Base-by-base conservation (phyloP, 2,329 filamentous ascomycete genomes). In the Botryotinia globosa region DNA sequence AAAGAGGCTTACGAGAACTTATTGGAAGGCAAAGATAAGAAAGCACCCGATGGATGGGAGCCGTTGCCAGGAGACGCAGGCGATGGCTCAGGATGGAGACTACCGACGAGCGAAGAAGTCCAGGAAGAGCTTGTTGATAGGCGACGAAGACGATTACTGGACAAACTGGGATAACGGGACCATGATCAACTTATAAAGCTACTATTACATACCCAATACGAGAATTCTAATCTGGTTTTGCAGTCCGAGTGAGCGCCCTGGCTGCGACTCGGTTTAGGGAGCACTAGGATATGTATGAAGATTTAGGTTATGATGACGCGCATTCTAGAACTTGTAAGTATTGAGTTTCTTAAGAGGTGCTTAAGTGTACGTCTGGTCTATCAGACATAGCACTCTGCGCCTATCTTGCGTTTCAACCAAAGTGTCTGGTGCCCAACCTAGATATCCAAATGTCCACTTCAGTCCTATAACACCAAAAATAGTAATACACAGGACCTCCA, bases 61-160 rank as follows among this genome's bases (percentile, higher is more conserved):
- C 87, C 93, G 54, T 83, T 99, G 77, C 96, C 96, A 0, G 96
- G 95, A 0, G 94, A 98, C 82, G 85, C 85, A 4, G 94, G 94
- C 1, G 94, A 97, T 81, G 95, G 95, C 0, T 85, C 90, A 54
- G 87, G 85, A 64, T 98, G 95, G 95, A 89, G 88, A 75, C 82
- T 98, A 78, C 96, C 96, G 14, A 94, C 92, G 8, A 83, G 94
- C 72, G 94, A 97, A 32, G 93, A 98, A 81, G 95, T 98, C n/a
- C 94, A 98, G 82, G 89, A 94, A 80, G 96, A 98, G 82, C 84
- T 99, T 77, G 87, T 99, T 71, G 94, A 98, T 77, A 87, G 95
- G 83, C 88, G 94, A 82, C 90, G 93, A 81, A 88, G 91, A 82
- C 93, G 91, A 81, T 84, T 99, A 74, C 83, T 99, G 77, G 94